Percentiles rank a stretch among this genome's conserved stretches.
Evolutionary conservation across 108 stramenopile genomes (phyloP).

Genomic region (Skeletonema menzelii): DNA sequence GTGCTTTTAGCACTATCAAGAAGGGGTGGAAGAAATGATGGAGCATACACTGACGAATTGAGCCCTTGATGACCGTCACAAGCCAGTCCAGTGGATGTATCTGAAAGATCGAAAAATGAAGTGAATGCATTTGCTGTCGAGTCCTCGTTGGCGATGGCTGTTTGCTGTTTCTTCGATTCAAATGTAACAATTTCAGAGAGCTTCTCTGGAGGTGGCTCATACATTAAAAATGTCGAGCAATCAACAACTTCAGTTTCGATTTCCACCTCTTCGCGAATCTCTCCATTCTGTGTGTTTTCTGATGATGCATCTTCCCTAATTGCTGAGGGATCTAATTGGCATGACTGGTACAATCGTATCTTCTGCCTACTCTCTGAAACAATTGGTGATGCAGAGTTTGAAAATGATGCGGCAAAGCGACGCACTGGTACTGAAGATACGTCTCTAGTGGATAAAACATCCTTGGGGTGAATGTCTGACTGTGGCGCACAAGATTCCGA

Average conservation of each 20-base stretch:
- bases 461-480: neutral
- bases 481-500: neutral
- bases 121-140: constrained; percentile 24
- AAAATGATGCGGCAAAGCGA: neutral
- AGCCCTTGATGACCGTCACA: constrained; percentile 60
- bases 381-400: neutral
- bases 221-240: neutral
- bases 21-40: constrained; percentile 58
- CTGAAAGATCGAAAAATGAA: constrained; percentile 16
- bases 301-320: neutral
- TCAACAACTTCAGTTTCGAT: neutral
- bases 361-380: neutral
- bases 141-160: neutral
- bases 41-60: constrained; percentile 70
- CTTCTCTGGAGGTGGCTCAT: neutral
- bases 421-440: neutral
- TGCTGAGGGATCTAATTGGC: neutral
- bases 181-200: neutral
- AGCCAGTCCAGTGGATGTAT: neutral
- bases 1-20: neutral
- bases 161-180: neutral
- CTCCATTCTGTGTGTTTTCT: neutral
- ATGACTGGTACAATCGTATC: neutral
- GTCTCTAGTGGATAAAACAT: neutral
- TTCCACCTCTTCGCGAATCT: neutral